Conservation (phyloP, 257 asterid species). For the Prunella vulgaris region DNA sequence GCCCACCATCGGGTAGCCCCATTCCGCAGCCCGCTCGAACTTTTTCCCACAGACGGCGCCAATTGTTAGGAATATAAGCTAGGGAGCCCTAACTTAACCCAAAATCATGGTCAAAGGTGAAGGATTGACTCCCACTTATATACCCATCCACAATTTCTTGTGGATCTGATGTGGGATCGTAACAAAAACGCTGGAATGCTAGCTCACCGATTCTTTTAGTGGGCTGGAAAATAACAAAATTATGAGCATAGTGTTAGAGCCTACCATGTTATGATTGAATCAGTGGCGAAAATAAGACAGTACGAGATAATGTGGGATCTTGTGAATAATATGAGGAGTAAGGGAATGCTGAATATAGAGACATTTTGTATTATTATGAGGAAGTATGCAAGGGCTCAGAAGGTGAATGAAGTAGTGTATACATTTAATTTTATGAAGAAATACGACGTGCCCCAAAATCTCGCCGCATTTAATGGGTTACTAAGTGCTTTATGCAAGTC, state of each 20-base stretch:
- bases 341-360: slow-evolving; percentile 67
- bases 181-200: slow-evolving; percentile 91
- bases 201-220: slow-evolving; percentile 70
- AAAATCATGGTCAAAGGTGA: too few species aligned
- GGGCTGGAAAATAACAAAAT: slow-evolving; percentile 70
- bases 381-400: slow-evolving; percentile 75
- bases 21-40: too few species aligned
- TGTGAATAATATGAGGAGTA: slow-evolving; percentile 63
- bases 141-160: too few species aligned
- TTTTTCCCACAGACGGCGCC: too few species aligned
- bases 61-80: too few species aligned
- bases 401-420: slow-evolving; percentile 74
- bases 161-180: too few species aligned
- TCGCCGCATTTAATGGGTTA: slow-evolving; percentile 80
- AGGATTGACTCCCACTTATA: too few species aligned
- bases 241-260: slow-evolving; percentile 67
- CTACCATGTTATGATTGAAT: slow-evolving; percentile 69
- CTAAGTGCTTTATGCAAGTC: slow-evolving; percentile 84
- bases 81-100: too few species aligned
- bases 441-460: slow-evolving; percentile 62
- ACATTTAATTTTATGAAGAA: slow-evolving; percentile 71
- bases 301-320: slow-evolving; percentile 93
- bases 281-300: slow-evolving; percentile 89
- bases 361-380: slow-evolving; percentile 88
- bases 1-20: too few species aligned